Evolutionary conservation across 345 rosid species (phyloP), one percentile per base, ranked within the genome.

Genomic region (Clarkia xantiana): DNA sequence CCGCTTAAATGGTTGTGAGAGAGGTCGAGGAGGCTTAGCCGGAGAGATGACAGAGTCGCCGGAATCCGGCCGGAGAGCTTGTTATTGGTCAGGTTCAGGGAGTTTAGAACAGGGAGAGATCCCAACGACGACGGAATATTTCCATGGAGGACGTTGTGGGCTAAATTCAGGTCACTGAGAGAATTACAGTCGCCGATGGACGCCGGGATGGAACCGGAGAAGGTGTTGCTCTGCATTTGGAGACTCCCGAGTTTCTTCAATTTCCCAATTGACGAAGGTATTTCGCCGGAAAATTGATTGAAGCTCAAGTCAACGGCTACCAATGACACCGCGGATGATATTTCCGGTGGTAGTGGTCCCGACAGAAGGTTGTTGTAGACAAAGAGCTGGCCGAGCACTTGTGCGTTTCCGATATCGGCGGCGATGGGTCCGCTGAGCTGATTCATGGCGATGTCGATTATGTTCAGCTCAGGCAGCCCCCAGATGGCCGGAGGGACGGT

Each of bases 391-490:
- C 48, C 59, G 10, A 74, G 71, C 25, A 70, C 29, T 55, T 67
- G 58, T 11, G 76, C 79, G 22, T 74, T 61, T n/a, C 52, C 61
- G n/a, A 74, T 70, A 49, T 62, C 73, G 1, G 66, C 19, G 5
- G 68, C 62, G 20, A 74, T 40, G 2, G 61, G 49, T 11, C 79
- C 79, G 44, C 67, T 66, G 34, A 70, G 52, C 25, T 53, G 71
- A 51, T 74, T 74, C 44, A 20, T 49, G 44, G 66, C 65, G 14
- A 70, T 49, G 49, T 74, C 79, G 15, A 74, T 74, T 36, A 74
- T 74, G 49, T 56, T 51, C 51, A 62, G 55, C 5, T 47, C 22
- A 0, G 79, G 75, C 61, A 74, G 54, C 34, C 79, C 75, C 73
- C 79, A 74, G 11, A 74, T 57, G 40, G 70, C 68, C 0, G 59